These are phyloP conservation scores for Biscogniauxia mediterranea DNA, from an alignment of 2,329 filamentous ascomycete genomes.

Conservation along the genomic window DNA sequence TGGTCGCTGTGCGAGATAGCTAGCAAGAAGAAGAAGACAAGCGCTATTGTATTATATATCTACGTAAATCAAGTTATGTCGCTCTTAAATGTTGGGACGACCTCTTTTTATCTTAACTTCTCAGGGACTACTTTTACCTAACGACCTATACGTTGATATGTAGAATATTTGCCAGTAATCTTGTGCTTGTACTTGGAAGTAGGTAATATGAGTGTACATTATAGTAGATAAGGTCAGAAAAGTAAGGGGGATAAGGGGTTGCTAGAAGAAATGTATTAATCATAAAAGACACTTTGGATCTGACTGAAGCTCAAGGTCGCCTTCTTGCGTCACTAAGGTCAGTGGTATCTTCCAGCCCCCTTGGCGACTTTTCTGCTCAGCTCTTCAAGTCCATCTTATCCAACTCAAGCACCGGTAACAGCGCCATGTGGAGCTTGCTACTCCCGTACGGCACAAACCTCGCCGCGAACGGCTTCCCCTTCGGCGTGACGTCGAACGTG, in stretches of 20 bases:
- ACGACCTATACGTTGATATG: too few species aligned
- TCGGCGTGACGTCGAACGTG: slow-evolving; percentile 12
- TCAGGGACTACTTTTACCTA: too few species aligned
- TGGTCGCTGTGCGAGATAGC: too few species aligned
- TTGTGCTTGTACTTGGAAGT: background rate
- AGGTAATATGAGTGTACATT: background rate
- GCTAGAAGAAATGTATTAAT: background rate
- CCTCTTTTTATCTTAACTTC: too few species aligned
- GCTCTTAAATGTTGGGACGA: too few species aligned
- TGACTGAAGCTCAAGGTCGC: background rate
- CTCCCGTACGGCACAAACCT: slow-evolving; percentile 28
- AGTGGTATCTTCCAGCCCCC: background rate
- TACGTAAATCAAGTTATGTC: too few species aligned
- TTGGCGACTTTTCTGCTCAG: background rate
- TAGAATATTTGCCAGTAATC: too few species aligned
- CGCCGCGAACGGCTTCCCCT: slow-evolving; percentile 21
- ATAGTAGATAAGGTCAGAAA: background rate
- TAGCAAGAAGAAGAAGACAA: too few species aligned
- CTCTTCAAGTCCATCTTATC: slow-evolving; percentile 13
- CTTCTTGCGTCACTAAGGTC: too few species aligned
- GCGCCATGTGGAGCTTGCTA: slow-evolving; percentile 29
- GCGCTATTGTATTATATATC: too few species aligned
- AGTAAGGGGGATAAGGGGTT: background rate
- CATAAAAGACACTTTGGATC: too few species aligned
- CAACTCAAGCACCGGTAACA: slow-evolving; percentile 22